phyloP scores from a whole-genome alignment of 805 yeast genomes.

The Candida quercuum region DNA sequence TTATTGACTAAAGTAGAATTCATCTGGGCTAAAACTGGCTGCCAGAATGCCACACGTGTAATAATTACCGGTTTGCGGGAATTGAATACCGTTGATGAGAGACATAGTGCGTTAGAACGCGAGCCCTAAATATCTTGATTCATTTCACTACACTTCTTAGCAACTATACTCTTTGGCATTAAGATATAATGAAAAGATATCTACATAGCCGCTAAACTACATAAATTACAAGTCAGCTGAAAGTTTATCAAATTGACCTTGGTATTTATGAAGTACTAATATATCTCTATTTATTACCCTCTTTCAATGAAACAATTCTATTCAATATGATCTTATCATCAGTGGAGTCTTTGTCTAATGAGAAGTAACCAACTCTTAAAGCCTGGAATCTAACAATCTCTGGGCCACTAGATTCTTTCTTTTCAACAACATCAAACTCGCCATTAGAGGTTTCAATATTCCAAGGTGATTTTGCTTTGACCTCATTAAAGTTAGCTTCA shows the following conservation, averaged over 20 bases:
- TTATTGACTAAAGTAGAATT: no score
- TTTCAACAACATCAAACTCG: conserved; percentile 68
- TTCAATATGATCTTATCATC: conserved; percentile 66
- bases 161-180: no score
- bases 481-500: conserved; percentile 71
- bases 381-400: conserved; percentile 98
- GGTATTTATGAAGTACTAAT: conserved; percentile 2
- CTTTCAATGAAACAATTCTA: conserved; percentile 91
- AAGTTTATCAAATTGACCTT: no score
- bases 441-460: conserved; percentile 50
- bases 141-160: no score
- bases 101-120: no score
- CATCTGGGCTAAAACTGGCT: not conserved
- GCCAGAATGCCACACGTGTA: not conserved
- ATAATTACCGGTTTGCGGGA: no score
- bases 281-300: conserved; percentile 49
- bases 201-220: no score
- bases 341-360: conserved; percentile 75
- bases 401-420: conserved; percentile 45
- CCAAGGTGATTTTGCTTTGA: conserved; percentile 71
- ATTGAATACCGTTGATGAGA: no score
- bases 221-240: no score
- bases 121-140: no score
- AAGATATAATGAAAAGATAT: no score
- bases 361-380: conserved; percentile 92